A percentile compares a stretch with the other conserved stretches of the same genome.
phyloP scores from a whole-genome alignment of 1,139 yeast genomes.

The Pichia sorboxylosa region DNA sequence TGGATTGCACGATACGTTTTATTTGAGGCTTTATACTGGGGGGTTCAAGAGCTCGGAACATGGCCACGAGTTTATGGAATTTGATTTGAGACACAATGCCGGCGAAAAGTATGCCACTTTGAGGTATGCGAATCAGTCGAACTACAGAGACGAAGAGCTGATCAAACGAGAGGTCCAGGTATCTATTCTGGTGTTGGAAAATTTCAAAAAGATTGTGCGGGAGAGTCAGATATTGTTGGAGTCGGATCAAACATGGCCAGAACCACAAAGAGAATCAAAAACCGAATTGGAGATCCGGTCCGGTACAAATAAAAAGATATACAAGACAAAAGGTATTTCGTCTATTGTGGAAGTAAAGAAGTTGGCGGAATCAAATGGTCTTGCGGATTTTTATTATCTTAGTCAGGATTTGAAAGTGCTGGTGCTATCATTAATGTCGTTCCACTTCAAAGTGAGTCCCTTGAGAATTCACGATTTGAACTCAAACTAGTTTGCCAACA shows the following conservation, averaged over 20 bases:
- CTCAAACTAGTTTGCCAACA: no score
- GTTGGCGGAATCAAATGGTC: slow-evolving; percentile 33
- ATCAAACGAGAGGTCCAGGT: slow-evolving; percentile 30
- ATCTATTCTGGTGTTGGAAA: slow-evolving; percentile 26
- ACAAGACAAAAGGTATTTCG: slow-evolving; percentile 31
- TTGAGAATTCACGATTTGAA: no score
- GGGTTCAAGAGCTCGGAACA: slow-evolving; percentile 16
- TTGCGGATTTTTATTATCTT: slow-evolving; percentile 33
- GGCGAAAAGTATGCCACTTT: slow-evolving; percentile 23
- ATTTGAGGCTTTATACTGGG: slow-evolving; percentile 32
- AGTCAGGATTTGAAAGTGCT: slow-evolving; percentile 34
- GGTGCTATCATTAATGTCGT: slow-evolving; percentile 30
- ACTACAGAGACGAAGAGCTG: slow-evolving; percentile 32
- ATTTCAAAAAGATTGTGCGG: slow-evolving; percentile 26
- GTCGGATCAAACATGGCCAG: slow-evolving; percentile 33
- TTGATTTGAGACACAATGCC: slow-evolving; percentile 28
- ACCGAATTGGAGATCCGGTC: slow-evolving; percentile 33
- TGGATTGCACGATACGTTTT: slow-evolving; percentile 15
- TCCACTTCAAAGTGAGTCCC: slow-evolving; percentile 31
- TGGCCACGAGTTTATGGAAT: slow-evolving; percentile 37
- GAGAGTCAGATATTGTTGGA: slow-evolving; percentile 33
- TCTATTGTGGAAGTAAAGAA: slow-evolving; percentile 29
- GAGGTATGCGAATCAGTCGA: slow-evolving; percentile 35
- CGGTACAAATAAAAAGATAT: slow-evolving; percentile 27
- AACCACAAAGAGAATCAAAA: slow-evolving; percentile 30